Evolutionary conservation across 2,329 filamentous ascomycete genomes (phyloP), one percentile per base, ranked within the genome.

Genomic region (Aschersonia sp.): DNA sequence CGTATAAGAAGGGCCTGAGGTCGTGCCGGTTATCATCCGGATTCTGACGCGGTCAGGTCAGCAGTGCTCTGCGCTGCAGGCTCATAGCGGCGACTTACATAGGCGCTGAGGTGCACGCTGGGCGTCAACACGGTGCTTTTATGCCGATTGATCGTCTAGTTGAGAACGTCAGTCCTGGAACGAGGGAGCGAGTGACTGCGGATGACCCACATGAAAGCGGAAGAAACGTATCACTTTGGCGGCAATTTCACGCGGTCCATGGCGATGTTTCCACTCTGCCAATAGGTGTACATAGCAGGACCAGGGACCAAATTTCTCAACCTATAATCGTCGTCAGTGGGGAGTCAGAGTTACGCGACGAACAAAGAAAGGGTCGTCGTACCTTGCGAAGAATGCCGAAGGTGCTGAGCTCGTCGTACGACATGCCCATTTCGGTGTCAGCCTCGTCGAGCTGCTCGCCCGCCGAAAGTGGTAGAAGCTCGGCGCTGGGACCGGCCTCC

Each of bases 101-200:
- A 44, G 5, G 41, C 32, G 20, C 44, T 60, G 5, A 64, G 50
- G 52, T 80, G 76, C 46, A 77, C 67, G 30, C 68, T 69, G 0
- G 78, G 78, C 1, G 78, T 81, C 45, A 79, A 61, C 6, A 75
- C 71, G 1, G 77, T 80, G 60, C 74, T 72, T 63, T 84, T 84
- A 59, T 84, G 80, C 7, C 80, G 64, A 56, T 84, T 84, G 53
- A 82, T 77, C 0, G 73, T 49, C 41, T 82, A 78, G 54, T 20
- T 20, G 20, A 20, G 20, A 20, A 20, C 20, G 20, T 20, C 20
- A 20, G 20, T 20, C 20, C 20, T 20, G 20, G 20, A 20, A 20
- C 20, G 20, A 20, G 20, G 2, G 20, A 20, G 20, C 20, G 20
- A 20, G 20, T 20, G 20, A 20, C 20, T 20, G 20, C 20, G 20